These are phyloP conservation scores for Clathrospora elynae DNA, from an alignment of 2,329 filamentous ascomycete genomes.

Conservation along the genomic window DNA sequence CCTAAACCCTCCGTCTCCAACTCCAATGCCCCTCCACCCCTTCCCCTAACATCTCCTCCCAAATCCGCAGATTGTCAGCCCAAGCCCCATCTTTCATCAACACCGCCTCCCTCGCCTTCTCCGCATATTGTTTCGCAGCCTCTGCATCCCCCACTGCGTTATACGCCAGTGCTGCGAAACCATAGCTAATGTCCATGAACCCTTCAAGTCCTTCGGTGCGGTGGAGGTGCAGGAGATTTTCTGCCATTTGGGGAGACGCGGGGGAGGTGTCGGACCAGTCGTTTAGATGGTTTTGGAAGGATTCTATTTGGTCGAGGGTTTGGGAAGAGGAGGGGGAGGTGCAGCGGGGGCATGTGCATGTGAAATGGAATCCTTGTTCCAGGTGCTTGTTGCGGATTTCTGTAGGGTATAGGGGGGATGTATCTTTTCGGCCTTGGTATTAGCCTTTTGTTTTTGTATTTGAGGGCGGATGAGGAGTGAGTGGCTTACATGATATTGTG, in stretches of 20 bases:
- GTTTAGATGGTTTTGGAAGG: conserved; percentile 40
- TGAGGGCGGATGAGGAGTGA: background rate
- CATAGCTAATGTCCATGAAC: conserved; percentile 50
- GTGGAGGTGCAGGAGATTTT: conserved; percentile 45
- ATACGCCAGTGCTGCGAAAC: conserved; percentile 49
- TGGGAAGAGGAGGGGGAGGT: conserved; percentile 36
- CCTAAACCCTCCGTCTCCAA: conserved; percentile 8
- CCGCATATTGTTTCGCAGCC: conserved; percentile 42
- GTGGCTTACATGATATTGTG: conserved; percentile 46
- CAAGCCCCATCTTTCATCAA: conserved; percentile 47
- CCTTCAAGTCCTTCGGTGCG: conserved; percentile 46
- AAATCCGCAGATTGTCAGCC: conserved; percentile 42
- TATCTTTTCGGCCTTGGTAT: conserved; percentile 29
- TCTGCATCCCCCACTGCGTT: conserved; percentile 39
- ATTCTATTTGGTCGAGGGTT: conserved; percentile 36
- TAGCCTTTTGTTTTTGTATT: background rate
- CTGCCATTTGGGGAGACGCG: conserved; percentile 25
- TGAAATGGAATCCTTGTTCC: conserved; percentile 48
- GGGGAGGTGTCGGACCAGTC: conserved; percentile 32
- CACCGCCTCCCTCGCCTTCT: conserved; percentile 42
- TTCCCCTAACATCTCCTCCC: conserved; percentile 27
- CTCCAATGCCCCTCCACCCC: conserved; percentile 12
- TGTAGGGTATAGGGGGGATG: conserved; percentile 44
- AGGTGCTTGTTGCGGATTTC: conserved; percentile 39
- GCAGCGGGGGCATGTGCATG: conserved; percentile 49